Evolutionary conservation across 495 filamentous ascomycete genomes (phyloP).

Genomic region (Evernia prunastri): DNA sequence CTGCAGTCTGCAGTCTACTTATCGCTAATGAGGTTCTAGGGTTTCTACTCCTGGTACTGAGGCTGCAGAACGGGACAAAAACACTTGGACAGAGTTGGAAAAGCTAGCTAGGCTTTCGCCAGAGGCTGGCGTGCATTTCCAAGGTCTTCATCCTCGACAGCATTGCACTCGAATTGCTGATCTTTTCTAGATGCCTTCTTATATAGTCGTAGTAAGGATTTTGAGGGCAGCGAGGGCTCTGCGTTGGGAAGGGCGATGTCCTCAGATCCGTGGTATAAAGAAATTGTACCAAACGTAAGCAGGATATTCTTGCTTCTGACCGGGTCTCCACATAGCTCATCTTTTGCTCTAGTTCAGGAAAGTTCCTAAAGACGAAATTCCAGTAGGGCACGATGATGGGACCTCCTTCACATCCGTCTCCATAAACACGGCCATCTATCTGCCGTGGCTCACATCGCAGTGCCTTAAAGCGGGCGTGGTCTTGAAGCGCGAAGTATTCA

Average conservation of each 20-base stretch:
- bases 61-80: constrained; percentile 55
- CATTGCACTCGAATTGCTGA: background rate
- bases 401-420: constrained; percentile 76
- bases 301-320: background rate
- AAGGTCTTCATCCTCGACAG: constrained; percentile 42
- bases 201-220: constrained; percentile 61
- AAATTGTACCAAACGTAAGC: constrained; percentile 64
- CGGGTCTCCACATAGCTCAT: background rate
- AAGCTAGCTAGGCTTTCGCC: constrained; percentile 63
- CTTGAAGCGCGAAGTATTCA: constrained; percentile 53
- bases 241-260: constrained; percentile 56
- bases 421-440: constrained; percentile 84
- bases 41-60: constrained; percentile 47
- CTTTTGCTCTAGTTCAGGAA: constrained; percentile 43
- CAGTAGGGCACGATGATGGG: constrained; percentile 56
- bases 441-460: constrained; percentile 73
- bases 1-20: background rate
- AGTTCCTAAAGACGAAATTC: constrained; percentile 50
- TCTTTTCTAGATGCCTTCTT: constrained; percentile 43
- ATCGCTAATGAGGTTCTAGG: constrained; percentile 31
- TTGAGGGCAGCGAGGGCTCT: constrained; percentile 21
- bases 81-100: constrained; percentile 61
- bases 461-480: constrained; percentile 63
- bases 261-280: constrained; percentile 74
- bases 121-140: constrained; percentile 86